Evolutionary conservation across 225 moss, liverwort and hornwort genomes (phyloP), one percentile per base, ranked within the genome.

Genomic region (Neckera pumila): DNA sequence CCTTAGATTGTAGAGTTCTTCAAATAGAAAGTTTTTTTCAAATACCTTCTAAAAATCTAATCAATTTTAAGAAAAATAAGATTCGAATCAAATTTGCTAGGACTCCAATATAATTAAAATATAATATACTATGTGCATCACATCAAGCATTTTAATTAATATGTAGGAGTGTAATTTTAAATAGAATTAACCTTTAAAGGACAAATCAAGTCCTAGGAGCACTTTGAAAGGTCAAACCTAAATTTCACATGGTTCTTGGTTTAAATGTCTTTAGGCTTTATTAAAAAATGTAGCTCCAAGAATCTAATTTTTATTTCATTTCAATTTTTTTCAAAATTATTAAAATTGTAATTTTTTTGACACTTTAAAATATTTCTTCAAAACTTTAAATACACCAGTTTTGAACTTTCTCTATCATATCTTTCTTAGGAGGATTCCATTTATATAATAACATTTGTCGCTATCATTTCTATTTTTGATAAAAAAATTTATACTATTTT

Each of bases 21-120:
- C 2, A 34, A 76, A 33, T 20, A 21, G 0, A 51, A 76, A 14
- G 2, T 34, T 33, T 34, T 51, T 0, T 51, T 51, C 33, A 5
- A 5, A 76, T 3, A 76, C 51, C 33, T 12, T 76, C 4, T 2
- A 21, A 34, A 34, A 34, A 22, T 53, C 22, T 9, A 8, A 14
- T 14, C 34, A 51, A 76, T 21, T 75, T 42, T 2, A 42, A 27
- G 30, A 51, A 76, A 7, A 34, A 22, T 8, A 21, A 9, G 1
- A 51, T 8, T 76, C 34, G 34, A 12, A 0, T 51, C 49, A 49
- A 33, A 34, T 2, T 2, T 0, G 0, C 3, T 8, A 49, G 2
- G 1, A 49, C 3, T 33, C 12, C 20, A 33, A 75, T 20, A 33
- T 7, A 33, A 49, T 1, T 8, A 12, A 33, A 1, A 1, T 51